Evolutionary conservation across 208 protist species (phyloP), one percentile per base, ranked within the genome.

Genomic region (Leishmania guyanensis): DNA sequence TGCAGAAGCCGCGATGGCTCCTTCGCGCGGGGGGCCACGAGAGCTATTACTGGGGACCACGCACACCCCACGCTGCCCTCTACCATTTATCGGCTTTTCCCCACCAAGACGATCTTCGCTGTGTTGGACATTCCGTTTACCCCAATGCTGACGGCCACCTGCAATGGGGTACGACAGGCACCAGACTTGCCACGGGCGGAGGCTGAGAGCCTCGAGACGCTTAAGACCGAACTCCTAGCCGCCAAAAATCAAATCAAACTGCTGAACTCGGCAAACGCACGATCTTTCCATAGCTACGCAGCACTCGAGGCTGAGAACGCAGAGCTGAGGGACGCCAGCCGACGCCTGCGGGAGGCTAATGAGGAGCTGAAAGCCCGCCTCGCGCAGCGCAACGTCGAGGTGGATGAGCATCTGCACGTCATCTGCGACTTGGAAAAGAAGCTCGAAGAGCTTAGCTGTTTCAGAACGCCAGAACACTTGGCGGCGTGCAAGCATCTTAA

Each of bases 201-300:
- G 26, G 9, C n/a, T 39, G 53, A 29, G 62, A 69, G 36, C 36
- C 46, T 65, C 12, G 76, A 81, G 4, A 76, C 50, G 0, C 74
- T 88, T 1, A 20, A 43, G 58, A 78, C 83, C 26, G 81, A 89
- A 33, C 86, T 93, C 69, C 81, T 84, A 22, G 84, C 87, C 0
- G 88, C 92, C 0, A 89, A 85, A n/a, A 84, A 84, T 33, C 93
- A 97, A 68, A 95, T 97, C 29, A 66, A 69, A 50, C 84, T 97
- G n/a, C 77, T 93, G 12, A 91, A 91, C 76, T 72, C 79, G 14
- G 84, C 83, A 29, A 95, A 84, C 76, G 66, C 90, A 76, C 79
- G 86, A 39, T 86, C 87, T 3, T 73, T 94, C 17, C 16, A 72
- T 33, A 65, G 76, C 68, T 97, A 88, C 78, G 78, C 75, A 2